Evolutionary conservation across 495 filamentous ascomycete species (phyloP), one percentile per base, ranked within the genome.

Genomic region (Neurospora pannonica): DNA sequence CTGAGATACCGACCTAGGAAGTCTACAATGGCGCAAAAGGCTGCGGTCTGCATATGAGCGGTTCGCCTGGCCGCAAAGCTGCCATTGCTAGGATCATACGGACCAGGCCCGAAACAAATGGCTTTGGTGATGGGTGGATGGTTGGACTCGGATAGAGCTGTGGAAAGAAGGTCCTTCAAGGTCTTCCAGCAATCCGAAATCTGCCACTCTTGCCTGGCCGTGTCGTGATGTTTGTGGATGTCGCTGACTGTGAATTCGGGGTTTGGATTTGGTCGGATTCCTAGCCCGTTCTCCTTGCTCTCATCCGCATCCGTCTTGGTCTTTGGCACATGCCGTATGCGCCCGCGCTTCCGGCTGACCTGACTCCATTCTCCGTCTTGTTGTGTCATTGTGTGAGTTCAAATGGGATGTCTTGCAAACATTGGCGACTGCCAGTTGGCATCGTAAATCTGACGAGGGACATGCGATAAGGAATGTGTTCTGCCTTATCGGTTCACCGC

Each of bases 41-140:
- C 91, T 3, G 86, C 90, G 9, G 93, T 85, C 78, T 94, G 91
- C 73, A 85, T 80, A 72, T 85, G 83, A 8, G 85, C 80, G 1
- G 76, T 80, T 38, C 81, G 74, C 48, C 78, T 82, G 6, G 73
- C 72, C 4, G 77, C 75, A 73, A 76, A 79, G 24, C 76, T 81
- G 15, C 82, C 82, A 37, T 82, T 80, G 19, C 77, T 76, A 17
- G 85, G 85, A 69, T 86, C 84, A 37, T 83, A 85, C 0, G 82
- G 80, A 3, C 85, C 85, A 7, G 83, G 75, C 2, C 85, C 85
- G 8, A 87, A 77, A 73, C 84, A 87, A 19, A 87, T 77, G 10
- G 85, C 85, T 13, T 76, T 77, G 17, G 82, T 81, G 67, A 84
- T 73, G 70, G 31, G 17, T 6, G 77, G 78, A n/a, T 46, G 43